Evolutionary conservation across 1,284 basidiomycete genomes (phyloP), one percentile per base, ranked within the genome.

Genomic region (Melampsora abietis-canadensis): DNA sequence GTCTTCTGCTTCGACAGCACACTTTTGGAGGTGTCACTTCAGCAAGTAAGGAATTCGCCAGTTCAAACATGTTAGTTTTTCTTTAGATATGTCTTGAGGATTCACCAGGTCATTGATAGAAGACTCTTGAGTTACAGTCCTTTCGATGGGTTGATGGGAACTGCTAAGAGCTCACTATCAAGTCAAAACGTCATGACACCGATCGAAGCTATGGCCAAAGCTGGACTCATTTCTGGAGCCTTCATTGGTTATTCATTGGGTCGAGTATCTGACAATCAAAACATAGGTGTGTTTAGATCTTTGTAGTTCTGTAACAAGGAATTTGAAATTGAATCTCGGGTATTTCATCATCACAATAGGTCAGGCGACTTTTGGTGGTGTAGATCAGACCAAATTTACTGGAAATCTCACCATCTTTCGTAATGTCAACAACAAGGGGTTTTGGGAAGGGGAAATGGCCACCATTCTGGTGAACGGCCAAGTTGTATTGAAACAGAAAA

Each of bases 101-200:
- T 44, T 44, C 3, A 14, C 2, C 40, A 10, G 8, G 0, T 44
- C 40, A 14, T 44, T 44, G 40, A 44, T 44, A 14, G 10, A 44
- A 15, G 8, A 44, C 34, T 37, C 14, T 44, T 14, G 40, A 44
- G 14, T 78, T 78, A 78, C 0, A 84, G 84, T 44, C 84, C 87
- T 0, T 92, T 92, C 78, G 92, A 94, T 81, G 88, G 92, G 62
- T 82, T 94, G 77, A 88, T 96, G 90, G 89, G 92, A 76, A 85
- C 92, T 78, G 90, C 90, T 62, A 87, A 87, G 83, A 89, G 87
- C 78, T 83, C 81, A 27, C 84, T 92, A 69, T 90, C 90, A 34
- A 82, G 90, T 77, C 87, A 92, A 79, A 78, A 84, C 31, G 85
- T 86, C 2, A 82, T 83, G 15, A 94, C 92, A 0, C 89, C 90